A percentile compares a stretch with the other conserved stretches of the same genome.
phyloP scores from a whole-genome alignment of 441 rosid genomes.

The Populus tomentosa region DNA sequence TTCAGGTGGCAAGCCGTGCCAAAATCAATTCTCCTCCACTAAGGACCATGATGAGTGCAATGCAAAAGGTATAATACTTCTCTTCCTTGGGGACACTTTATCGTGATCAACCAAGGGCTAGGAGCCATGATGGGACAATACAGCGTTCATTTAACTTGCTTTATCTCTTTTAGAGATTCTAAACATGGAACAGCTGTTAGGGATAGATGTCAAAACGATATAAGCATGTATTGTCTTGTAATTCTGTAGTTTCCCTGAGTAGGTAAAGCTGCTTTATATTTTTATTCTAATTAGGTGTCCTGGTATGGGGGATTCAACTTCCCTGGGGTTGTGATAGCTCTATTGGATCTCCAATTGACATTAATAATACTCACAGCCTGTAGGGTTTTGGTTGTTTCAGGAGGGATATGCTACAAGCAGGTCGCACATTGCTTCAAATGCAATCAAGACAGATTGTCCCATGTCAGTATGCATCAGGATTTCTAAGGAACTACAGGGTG shows the following conservation, averaged over 20 bases:
- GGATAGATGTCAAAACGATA: neutral
- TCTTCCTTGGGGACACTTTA: neutral
- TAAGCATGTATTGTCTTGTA: neutral
- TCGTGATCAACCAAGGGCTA: neutral
- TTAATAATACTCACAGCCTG: neutral
- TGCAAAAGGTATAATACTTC: constrained; percentile 44
- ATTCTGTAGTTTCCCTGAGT: neutral
- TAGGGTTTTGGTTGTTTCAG: constrained; percentile 31
- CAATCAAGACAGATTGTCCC: constrained; percentile 76
- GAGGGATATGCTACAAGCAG: constrained; percentile 74
- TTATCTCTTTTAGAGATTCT: neutral
- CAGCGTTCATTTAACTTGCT: neutral
- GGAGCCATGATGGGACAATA: too few species aligned
- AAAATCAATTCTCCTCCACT: constrained; percentile 72
- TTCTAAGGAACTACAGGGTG: constrained; percentile 36
- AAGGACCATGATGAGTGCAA: constrained; percentile 48
- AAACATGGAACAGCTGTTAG: neutral
- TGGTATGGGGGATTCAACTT: neutral
- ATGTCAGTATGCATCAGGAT: constrained; percentile 59
- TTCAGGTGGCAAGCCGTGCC: constrained; percentile 78
- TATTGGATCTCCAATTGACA: neutral
- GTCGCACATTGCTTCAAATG: constrained; percentile 69
- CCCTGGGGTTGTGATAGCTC: neutral
- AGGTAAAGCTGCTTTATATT: neutral
- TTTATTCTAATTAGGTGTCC: neutral